Conservation (phyloP, 2,329 filamentous ascomycete species). For the Cladosporium sp. region DNA sequence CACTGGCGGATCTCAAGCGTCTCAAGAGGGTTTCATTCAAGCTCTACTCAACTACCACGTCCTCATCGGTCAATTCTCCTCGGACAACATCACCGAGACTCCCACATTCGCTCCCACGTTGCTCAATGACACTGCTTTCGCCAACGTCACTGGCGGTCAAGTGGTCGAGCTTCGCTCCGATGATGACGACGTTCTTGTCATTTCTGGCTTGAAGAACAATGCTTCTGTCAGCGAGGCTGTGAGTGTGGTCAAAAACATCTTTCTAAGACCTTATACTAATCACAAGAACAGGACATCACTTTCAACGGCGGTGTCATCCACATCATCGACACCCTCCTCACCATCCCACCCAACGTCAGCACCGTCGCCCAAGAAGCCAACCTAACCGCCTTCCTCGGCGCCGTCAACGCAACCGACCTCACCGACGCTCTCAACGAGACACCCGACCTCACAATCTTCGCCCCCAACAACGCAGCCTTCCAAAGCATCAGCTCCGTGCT, state of each 20-base stretch:
- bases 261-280: conserved; percentile 3
- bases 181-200: conserved; percentile 41
- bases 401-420: conserved; percentile 18
- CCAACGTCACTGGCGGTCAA: conserved; percentile 58
- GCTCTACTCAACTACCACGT: conserved; percentile 56
- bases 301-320: conserved; percentile 42
- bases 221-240: conserved; percentile 48
- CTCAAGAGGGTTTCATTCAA: conserved; percentile 32
- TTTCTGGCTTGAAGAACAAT: conserved; percentile 48
- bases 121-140: conserved; percentile 48
- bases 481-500: conserved; percentile 51
- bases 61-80: conserved; percentile 47
- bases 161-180: conserved; percentile 44
- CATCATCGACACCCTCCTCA: conserved; percentile 38
- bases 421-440: conserved; percentile 14
- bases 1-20: conserved; percentile 33
- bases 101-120: conserved; percentile 44
- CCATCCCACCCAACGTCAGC: conserved; percentile 29
- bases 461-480: conserved; percentile 58
- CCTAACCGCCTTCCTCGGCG: conserved; percentile 16
- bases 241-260: conserved; percentile 23
- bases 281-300: conserved; percentile 33
- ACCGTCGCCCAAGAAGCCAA: conserved; percentile 27
- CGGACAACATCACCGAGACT: conserved; percentile 34
- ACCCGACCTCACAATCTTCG: conserved; percentile 59